Conservation (phyloP, 176 grass and related monocot species). For the Dendrocalamus sinicus region DNA sequence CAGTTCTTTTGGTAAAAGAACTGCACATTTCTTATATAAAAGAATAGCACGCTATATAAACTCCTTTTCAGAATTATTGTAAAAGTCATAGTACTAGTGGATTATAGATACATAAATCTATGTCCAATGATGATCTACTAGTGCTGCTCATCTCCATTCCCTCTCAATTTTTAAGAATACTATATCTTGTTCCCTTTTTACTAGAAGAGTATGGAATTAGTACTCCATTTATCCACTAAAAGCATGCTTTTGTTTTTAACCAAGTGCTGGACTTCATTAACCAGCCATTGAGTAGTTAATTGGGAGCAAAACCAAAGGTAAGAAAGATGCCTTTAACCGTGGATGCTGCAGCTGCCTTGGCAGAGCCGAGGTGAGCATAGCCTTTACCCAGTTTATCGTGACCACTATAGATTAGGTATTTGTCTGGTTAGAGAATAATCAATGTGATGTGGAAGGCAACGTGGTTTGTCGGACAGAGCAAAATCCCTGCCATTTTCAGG, state of each 20-base stretch:
- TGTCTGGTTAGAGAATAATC: slow-evolving; percentile 22
- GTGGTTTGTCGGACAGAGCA: slow-evolving; percentile 10
- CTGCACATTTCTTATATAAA: background rate
- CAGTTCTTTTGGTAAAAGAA: background rate
- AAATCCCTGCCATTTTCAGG: background rate
- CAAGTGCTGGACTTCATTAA: background rate
- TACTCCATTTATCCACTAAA: slow-evolving; percentile 16
- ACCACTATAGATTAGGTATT: slow-evolving; percentile 14
- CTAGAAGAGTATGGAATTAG: background rate
- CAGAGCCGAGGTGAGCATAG: background rate
- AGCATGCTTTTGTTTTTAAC: background rate
- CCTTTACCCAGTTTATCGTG: slow-evolving; percentile 15
- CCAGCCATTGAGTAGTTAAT: background rate
- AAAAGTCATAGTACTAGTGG: background rate
- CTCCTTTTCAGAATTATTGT: background rate
- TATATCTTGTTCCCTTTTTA: background rate
- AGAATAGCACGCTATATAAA: background rate
- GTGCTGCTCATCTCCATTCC: background rate
- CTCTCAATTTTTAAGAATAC: background rate
- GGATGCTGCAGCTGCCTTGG: background rate
- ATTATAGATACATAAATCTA: background rate
- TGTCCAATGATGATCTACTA: background rate
- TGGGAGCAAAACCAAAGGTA: background rate
- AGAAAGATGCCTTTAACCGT: slow-evolving; percentile 6
- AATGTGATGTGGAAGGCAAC: slow-evolving; percentile 25